These are phyloP conservation scores for Sugiyamaella castrensis DNA, from an alignment of 1,139 yeast genomes.

Conservation along the genomic window DNA sequence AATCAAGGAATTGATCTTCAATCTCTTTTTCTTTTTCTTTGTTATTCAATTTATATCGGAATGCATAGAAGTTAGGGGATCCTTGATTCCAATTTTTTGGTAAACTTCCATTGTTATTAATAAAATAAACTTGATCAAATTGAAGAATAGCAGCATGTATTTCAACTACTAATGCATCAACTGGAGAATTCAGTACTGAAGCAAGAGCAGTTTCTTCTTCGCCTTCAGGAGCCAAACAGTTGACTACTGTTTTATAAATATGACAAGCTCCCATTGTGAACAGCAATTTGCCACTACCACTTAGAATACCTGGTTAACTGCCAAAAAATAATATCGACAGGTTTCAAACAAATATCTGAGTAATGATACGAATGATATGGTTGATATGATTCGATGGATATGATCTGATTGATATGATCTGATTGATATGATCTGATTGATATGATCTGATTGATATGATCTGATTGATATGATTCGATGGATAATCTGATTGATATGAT, in stretches of 20 bases:
- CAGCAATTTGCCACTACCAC: too few species aligned
- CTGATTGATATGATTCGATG: too few species aligned
- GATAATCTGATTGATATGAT: too few species aligned
- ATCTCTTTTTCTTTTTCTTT: constrained; percentile 5
- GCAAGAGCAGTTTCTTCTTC: constrained; percentile 24
- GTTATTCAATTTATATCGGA: constrained; percentile 14
- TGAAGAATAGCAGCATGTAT: constrained; percentile 21
- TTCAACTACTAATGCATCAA: constrained; percentile 27
- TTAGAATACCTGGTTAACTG: too few species aligned
- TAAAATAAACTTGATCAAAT: constrained; percentile 13
- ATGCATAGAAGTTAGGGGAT: constrained; percentile 27
- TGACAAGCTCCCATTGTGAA: constrained; percentile 26
- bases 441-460: too few species aligned
- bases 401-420: too few species aligned
- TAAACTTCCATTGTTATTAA: constrained; percentile 11
- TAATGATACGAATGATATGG: too few species aligned
- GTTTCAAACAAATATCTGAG: too few species aligned
- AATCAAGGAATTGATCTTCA: constrained; percentile 15
- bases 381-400: too few species aligned
- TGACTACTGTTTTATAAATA: constrained; percentile 24
- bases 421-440: too few species aligned
- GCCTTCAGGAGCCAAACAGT: constrained; percentile 15
- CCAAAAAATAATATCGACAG: too few species aligned
- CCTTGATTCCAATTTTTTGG: constrained; percentile 22
- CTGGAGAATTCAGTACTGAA: constrained; percentile 18